Base-by-base conservation (phyloP, 345 rosid species). In the Gossypium ekmanianum region DNA sequence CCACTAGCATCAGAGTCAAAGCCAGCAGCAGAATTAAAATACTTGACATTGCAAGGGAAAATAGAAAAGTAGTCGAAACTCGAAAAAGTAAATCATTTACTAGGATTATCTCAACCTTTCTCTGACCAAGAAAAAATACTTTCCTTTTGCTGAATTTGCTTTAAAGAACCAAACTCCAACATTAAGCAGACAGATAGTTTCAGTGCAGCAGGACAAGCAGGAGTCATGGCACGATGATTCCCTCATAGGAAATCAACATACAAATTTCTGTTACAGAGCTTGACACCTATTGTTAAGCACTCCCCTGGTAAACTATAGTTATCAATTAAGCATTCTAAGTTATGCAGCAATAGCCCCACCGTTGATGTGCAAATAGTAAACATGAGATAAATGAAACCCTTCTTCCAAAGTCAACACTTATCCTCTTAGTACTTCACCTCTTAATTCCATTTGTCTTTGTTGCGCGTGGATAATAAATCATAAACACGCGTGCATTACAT, bases 191-290 rank as follows among this genome's bases (percentile, higher is more conserved):
- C 17, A 47, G 11, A 47, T 45, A 67, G 2, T 67, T 20, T 67
- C 39, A 45, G 55, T 44, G 71, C 54, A 22, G 39, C 39, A 45
- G 27, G 18, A 66, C 71, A 66, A 66, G 45, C 13, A 65, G 69
- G 18, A 67, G n/a, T 47, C 68, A 64, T 43, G 39, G 34, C 55
- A 45, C 34, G 1, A 67, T 45, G 39, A 44, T 44, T 66, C 54
- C 34, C 54, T 44, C 29, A 20, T 17, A 17, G 11, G 26, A n/a
- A 64, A 64, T 41, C 48, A 39, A 63, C 48, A 63, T 11, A 62
- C 6, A 17, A 39, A 17, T 9, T 41, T 64, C 50, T 41, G 7
- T 64, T n/a, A 22, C 27, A 43, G 51, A 47, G 34, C 45, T 18
- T 22, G 39, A 67, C 18, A 68, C 11, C 39, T 47, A 27, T 13